Evolutionary conservation across 495 filamentous ascomycete genomes (phyloP).

Genomic region (Penicillium chermesinum): DNA sequence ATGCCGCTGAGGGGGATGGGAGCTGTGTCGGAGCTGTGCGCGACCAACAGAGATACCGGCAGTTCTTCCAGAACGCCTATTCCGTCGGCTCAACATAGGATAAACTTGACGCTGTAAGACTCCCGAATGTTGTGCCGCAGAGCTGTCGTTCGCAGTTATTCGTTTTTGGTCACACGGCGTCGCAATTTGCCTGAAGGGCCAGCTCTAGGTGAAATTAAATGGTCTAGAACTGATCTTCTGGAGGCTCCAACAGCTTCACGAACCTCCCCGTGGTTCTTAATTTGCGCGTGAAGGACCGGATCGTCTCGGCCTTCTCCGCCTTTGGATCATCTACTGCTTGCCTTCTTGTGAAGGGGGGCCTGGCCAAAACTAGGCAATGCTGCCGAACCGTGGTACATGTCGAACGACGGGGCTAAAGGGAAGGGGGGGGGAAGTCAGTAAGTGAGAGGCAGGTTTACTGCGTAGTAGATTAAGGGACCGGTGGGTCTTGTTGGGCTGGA

Average conservation of each 20-base stretch:
- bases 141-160: slow-evolving; percentile 11
- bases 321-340: too few species aligned
- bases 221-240: slow-evolving; percentile 19
- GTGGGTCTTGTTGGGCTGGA: slow-evolving; percentile 9
- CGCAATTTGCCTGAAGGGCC: slow-evolving; percentile 6
- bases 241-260: not conserved
- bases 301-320: slow-evolving; percentile 2
- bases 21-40: too few species aligned
- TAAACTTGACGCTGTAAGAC: slow-evolving; percentile 15
- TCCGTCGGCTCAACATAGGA: slow-evolving; percentile 10
- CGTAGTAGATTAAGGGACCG: slow-evolving; percentile 7
- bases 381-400: slow-evolving; percentile 14
- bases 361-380: slow-evolving; percentile 8
- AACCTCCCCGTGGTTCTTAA: not conserved
- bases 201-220: slow-evolving; percentile 22
- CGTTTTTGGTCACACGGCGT: slow-evolving; percentile 9
- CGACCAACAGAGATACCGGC: not conserved
- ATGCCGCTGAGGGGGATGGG: too few species aligned
- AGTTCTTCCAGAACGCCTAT: not conserved
- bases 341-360: too few species aligned
- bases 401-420: slow-evolving; percentile 25
- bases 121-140: slow-evolving; percentile 5
- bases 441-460: too few species aligned
- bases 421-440: too few species aligned
- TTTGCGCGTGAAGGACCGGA: slow-evolving; percentile 2